Conservation (phyloP, 768 basidiomycete species). For the Leucocoprinus birnbaumii region DNA sequence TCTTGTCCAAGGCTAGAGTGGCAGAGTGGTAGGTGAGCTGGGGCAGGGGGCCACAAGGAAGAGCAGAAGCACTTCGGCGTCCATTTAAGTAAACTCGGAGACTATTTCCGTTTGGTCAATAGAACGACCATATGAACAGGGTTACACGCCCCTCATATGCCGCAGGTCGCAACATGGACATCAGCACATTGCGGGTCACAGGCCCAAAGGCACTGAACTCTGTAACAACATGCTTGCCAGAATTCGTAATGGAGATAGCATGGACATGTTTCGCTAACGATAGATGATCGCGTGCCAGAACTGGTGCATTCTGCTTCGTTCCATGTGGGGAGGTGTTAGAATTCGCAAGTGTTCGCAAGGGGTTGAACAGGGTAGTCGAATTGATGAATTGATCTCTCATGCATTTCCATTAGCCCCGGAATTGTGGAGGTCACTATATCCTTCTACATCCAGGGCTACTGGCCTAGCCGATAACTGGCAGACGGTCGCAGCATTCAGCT, state of each 20-base stretch:
- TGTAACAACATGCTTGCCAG: background rate
- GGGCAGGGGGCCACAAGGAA: background rate
- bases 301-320: background rate
- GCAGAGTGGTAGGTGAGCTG: background rate
- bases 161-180: background rate
- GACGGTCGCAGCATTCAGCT: too few relatives aligned
- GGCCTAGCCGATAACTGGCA: too few relatives aligned
- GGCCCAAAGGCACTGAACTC: background rate
- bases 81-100: background rate
- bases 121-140: too few relatives aligned
- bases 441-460: too few relatives aligned
- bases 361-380: background rate
- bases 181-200: background rate
- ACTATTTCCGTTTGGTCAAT: background rate
- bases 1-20: background rate
- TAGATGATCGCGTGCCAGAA: background rate
- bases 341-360: background rate
- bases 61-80: background rate
- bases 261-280: slow-evolving; percentile 3
- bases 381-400: background rate
- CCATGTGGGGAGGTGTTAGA: background rate
- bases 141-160: background rate
- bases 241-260: background rate
- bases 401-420: too few relatives aligned
- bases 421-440: too few relatives aligned